Percentiles rank a stretch among this genome's conserved stretches.
phyloP scores from a whole-genome alignment of 345 rosid species.

The Noccaea caerulescens region DNA sequence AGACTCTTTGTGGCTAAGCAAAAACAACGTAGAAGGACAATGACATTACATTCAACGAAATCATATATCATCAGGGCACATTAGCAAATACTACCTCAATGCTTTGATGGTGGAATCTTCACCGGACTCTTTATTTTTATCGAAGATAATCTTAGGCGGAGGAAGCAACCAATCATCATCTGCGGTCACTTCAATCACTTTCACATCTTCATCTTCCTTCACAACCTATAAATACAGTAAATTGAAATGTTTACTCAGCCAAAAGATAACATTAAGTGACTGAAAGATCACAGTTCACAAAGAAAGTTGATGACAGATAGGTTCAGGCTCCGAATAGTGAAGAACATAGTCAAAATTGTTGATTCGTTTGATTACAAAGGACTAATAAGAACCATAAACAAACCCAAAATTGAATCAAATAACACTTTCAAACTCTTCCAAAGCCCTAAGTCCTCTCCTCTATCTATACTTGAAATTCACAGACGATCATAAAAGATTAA shows the following conservation, averaged over 20 bases:
- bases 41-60: background rate
- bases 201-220: constrained; percentile 44
- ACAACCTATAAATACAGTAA: constrained; percentile 21
- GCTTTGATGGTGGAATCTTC: constrained; percentile 69
- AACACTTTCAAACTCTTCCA: constrained; percentile 3
- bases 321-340: background rate
- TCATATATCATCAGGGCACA: background rate
- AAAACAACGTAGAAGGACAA: background rate
- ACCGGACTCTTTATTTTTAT: constrained; percentile 36
- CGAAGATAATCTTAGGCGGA: constrained; percentile 52
- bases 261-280: background rate
- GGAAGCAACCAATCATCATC: constrained; percentile 85
- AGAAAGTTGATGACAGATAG: background rate
- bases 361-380: background rate
- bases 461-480: too few species aligned
- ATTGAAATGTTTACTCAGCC: background rate
- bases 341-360: background rate
- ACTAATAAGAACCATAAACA: constrained; percentile 1
- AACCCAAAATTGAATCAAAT: constrained; percentile 6
- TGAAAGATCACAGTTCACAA: background rate
- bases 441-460: background rate
- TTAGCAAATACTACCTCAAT: constrained; percentile 53
- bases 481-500: background rate
- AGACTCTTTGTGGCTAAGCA: background rate
- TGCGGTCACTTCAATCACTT: constrained; percentile 45